These are phyloP conservation scores for Phylloboletellus chloephorus DNA, from an alignment of 1,284 basidiomycete genomes.

Conservation along the genomic window DNA sequence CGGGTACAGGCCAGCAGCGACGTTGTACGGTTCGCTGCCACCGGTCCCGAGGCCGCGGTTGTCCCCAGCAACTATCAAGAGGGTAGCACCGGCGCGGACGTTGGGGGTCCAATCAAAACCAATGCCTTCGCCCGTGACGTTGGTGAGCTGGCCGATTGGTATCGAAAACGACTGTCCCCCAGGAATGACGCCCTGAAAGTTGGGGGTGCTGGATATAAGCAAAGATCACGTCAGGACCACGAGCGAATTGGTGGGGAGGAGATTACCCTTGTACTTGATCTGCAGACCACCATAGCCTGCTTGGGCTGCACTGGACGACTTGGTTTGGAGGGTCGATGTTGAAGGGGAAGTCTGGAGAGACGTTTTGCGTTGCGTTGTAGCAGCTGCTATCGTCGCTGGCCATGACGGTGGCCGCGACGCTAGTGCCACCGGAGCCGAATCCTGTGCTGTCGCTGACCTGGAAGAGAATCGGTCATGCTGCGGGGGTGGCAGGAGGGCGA, in stretches of 20 bases:
- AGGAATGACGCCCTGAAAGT: slow-evolving; percentile 69
- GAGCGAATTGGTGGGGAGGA: background rate
- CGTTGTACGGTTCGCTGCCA: slow-evolving; percentile 55
- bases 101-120: slow-evolving; percentile 68
- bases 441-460: slow-evolving; percentile 67
- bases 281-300: slow-evolving; percentile 60
- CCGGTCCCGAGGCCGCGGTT: slow-evolving; percentile 58
- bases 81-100: slow-evolving; percentile 55
- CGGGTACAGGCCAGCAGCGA: slow-evolving; percentile 44
- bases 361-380: slow-evolving; percentile 45
- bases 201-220: slow-evolving; percentile 40
- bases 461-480: background rate
- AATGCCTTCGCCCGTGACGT: slow-evolving; percentile 41
- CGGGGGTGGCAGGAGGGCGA: slow-evolving; percentile 18
- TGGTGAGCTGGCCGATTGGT: slow-evolving; percentile 42
- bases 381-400: slow-evolving; percentile 55
- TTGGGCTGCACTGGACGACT: slow-evolving; percentile 55
- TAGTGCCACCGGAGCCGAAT: slow-evolving; percentile 73
- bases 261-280: slow-evolving; percentile 51
- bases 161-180: slow-evolving; percentile 70
- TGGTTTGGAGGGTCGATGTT: slow-evolving; percentile 55
- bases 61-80: slow-evolving; percentile 65
- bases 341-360: slow-evolving; percentile 54
- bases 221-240: background rate
- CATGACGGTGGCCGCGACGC: slow-evolving; percentile 52